Base-by-base conservation (phyloP, 768 basidiomycete genomes). In the Collybia sp. region DNA sequence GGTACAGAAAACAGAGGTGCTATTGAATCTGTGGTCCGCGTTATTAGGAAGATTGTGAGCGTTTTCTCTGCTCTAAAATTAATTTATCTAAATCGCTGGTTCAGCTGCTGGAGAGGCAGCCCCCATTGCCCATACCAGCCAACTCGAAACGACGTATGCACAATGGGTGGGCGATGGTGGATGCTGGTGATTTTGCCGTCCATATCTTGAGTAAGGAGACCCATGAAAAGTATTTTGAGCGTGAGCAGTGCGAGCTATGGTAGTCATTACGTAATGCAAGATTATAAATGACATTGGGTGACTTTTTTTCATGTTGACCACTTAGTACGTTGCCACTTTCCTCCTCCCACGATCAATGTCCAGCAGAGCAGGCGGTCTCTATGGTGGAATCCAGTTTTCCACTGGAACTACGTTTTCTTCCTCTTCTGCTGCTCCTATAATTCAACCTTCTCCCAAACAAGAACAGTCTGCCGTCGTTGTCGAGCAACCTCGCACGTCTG, bases 361-460 rank as follows among this genome's bases (percentile, higher is more conserved):
- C 41, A 79, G 82, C 68, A 77, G 80, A 74, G 86, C 86, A 45
- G 89, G 89, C 42, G 88, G 89, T 42, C 76, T 92, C 45, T 92
- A 91, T 55, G 88, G 89, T 39, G 89, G 89, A 58, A 87, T 91
- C 53, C 85, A 88, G 46, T 91, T 92, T 67, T 87, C 87, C 18
- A 80, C 83, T 45, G 72, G 76, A 35, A 75, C 83, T 48, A 72
- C 79, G 19, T 77, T 82, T 49, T 65, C 73, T 35, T 62, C 73
- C 15, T 66, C 71, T 53, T 52, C 66, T 50, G 54, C 73, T 40
- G 50, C 64, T 41, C 53, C 67, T 40, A 13, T 58, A 40, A 45
- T 59, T 34, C 43, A 58, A 44, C 43, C 54, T 43, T 52, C 47
- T 15, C 50, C 58, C 30, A 53, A 36, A 52, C n/a, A 49, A 44